Conservation (phyloP, 2,329 filamentous ascomycete genomes). For the Colletotrichum tropicicola region DNA sequence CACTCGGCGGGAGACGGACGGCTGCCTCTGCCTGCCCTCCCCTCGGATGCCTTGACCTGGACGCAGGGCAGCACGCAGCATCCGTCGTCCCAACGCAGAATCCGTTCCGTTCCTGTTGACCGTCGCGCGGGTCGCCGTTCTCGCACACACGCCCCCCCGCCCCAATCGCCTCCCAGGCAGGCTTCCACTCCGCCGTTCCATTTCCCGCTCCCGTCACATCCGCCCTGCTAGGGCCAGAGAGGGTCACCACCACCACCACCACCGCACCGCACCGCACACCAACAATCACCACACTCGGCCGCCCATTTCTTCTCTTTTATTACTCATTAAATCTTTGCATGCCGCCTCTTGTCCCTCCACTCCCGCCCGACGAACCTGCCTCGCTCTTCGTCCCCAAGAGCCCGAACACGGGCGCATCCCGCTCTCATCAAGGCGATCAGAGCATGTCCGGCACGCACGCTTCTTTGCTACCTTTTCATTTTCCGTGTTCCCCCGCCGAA, state of each 20-base stretch:
- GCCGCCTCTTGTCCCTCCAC: conserved; percentile 28
- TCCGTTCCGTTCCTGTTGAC: background rate
- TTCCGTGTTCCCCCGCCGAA: background rate
- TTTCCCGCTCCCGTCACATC: conserved; percentile 23
- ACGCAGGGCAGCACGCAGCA: background rate
- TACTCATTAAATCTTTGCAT: conserved; percentile 31
- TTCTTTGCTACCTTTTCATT: background rate
- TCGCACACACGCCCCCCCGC: background rate
- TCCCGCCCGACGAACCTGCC: conserved; percentile 14
- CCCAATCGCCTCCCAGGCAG: background rate
- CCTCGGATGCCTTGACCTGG: background rate
- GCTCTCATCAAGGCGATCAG: conserved; percentile 9
- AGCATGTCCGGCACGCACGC: background rate
- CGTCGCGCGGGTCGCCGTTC: conserved; percentile 1
- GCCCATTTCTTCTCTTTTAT: conserved; percentile 30
- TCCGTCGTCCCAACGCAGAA: too few relatives aligned
- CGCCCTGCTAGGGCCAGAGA: conserved; percentile 20
- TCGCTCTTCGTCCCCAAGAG: background rate
- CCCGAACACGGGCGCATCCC: background rate
- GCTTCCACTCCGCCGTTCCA: background rate
- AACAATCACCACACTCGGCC: conserved; percentile 18
- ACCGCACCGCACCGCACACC: background rate
- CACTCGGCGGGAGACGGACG: too few relatives aligned
- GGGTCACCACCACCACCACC: conserved; percentile 7
- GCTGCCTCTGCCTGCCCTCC: background rate